Evolutionary conservation across 371 early-diverging fungal species (phyloP).

Genomic region (Caulochytrium protostelioides): DNA sequence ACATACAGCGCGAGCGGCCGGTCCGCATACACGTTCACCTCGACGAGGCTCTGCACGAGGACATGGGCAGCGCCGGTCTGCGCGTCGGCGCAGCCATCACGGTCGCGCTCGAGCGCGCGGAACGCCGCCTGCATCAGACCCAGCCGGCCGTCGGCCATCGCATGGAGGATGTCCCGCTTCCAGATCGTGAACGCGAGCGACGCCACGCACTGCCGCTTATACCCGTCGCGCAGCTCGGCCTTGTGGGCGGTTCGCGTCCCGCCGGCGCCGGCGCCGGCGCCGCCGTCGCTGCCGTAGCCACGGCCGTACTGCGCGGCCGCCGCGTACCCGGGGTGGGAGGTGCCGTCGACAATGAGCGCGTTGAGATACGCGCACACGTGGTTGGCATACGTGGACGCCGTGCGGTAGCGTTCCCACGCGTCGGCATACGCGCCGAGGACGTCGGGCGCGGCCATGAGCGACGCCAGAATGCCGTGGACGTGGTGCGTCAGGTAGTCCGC

Average conservation of each 20-base stretch:
- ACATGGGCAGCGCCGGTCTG: too few species aligned
- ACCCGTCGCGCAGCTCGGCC: too few species aligned
- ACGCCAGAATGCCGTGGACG: conserved; percentile 29
- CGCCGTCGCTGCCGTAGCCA: too few species aligned
- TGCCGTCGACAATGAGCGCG: conserved; percentile 23
- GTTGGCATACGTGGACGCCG: conserved; percentile 40
- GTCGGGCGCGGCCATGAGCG: conserved; percentile 21
- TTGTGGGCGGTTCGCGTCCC: too few species aligned
- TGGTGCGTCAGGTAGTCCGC: conserved; percentile 42
- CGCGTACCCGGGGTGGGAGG: neutral
- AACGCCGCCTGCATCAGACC: conserved; percentile 44
- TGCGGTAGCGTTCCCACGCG: conserved; percentile 44
- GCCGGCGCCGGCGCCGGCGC: too few species aligned
- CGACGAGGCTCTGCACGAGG: too few species aligned
- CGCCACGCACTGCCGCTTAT: too few species aligned
- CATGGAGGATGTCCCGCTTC: too few species aligned
- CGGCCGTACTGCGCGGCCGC: too few species aligned
- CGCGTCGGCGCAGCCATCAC: conserved; percentile 45
- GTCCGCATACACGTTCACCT: conserved; percentile 42
- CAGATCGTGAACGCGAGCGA: conserved; percentile 51
- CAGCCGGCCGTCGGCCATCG: too few species aligned
- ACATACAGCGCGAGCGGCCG: conserved; percentile 48
- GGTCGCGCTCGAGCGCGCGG: conserved; percentile 40
- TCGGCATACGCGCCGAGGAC: conserved; percentile 44
- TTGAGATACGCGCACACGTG: conserved; percentile 54